Percentiles rank a stretch among this genome's conserved stretches.
These are phyloP conservation scores for Stephanodiscus triporus DNA, from an alignment of 108 stramenopile genomes.

Conservation along the genomic window DNA sequence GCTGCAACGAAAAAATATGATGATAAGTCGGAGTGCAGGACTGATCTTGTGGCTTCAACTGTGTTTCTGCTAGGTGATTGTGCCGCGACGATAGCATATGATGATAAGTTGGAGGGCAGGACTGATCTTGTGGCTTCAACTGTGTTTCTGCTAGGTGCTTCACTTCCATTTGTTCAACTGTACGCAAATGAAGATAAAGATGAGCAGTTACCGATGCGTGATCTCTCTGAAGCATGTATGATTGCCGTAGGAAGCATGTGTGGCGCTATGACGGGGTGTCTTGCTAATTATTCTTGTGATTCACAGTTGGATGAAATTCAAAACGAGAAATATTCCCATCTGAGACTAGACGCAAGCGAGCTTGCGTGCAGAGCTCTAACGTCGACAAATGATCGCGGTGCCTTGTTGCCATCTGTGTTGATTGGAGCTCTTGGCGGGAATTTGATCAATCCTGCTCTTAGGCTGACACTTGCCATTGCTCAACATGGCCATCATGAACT, in stretches of 20 bases:
- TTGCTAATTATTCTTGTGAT: background rate
- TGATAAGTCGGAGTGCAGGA: constrained; percentile 8
- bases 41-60: constrained; percentile 34
- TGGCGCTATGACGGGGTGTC: constrained; percentile 42
- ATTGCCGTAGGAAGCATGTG: constrained; percentile 84
- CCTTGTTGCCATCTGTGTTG: constrained; percentile 67
- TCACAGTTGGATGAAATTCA: constrained; percentile 8
- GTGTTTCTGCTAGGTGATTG: constrained; percentile 27
- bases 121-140: constrained; percentile 35
- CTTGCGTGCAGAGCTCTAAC: constrained; percentile 65
- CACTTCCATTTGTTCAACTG: constrained; percentile 26
- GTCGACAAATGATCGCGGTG: constrained; percentile 40
- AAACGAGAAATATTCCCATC: constrained; percentile 50
- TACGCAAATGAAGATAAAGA: constrained; percentile 28
- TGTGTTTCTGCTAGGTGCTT: constrained; percentile 26
- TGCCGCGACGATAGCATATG: constrained; percentile 20
- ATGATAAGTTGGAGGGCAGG: constrained; percentile 8
- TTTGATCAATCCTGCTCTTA: constrained; percentile 58
- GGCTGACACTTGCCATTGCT: constrained; percentile 67
- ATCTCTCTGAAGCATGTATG: constrained; percentile 68
- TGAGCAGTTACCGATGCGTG: constrained; percentile 56
- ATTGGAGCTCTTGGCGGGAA: constrained; percentile 79
- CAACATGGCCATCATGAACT: constrained; percentile 65
- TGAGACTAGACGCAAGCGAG: constrained; percentile 64
- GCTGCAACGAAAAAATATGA: constrained; percentile 24